phyloP scores from a whole-genome alignment of 805 yeast species.

The Nakazawaea holstii region DNA sequence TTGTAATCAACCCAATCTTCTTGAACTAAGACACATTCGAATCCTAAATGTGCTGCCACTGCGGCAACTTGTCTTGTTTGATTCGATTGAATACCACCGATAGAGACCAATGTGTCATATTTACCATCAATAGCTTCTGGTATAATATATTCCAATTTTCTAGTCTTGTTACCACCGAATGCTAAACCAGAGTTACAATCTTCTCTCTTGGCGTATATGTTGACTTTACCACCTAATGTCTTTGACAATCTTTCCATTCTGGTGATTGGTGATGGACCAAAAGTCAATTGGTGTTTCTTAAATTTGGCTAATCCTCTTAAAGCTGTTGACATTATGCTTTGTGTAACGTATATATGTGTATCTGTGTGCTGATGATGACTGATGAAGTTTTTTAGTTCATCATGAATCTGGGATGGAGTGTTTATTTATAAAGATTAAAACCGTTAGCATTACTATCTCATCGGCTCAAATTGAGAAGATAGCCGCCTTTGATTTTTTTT shows the following conservation, averaged over 20 bases:
- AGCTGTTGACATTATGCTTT: conserved; percentile 5
- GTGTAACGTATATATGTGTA: not conserved
- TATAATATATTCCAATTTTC: conserved; percentile 28
- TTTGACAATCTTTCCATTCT: conserved; percentile 24
- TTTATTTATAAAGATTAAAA: too few species aligned
- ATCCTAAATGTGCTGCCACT: conserved; percentile 29
- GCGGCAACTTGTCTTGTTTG: conserved; percentile 32
- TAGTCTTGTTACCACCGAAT: conserved; percentile 28
- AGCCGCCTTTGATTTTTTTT: not conserved
- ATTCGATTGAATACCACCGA: conserved; percentile 30
- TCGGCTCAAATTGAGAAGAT: not conserved
- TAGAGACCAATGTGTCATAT: conserved; percentile 29
- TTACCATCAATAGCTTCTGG: conserved; percentile 28
- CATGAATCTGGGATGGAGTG: too few species aligned
- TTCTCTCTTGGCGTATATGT: conserved; percentile 29
- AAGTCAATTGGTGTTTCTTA: conserved; percentile 23
- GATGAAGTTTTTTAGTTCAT: too few species aligned
- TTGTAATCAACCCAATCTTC: conserved; percentile 32
- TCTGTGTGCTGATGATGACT: not conserved
- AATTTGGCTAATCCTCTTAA: conserved; percentile 15
- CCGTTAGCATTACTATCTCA: not conserved
- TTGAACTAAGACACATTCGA: conserved; percentile 29
- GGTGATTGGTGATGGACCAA: conserved; percentile 30
- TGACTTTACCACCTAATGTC: conserved; percentile 24
- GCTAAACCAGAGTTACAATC: conserved; percentile 30